phyloP scores from a whole-genome alignment of 2,329 filamentous ascomycete genomes.

The Verticillium isaacii region DNA sequence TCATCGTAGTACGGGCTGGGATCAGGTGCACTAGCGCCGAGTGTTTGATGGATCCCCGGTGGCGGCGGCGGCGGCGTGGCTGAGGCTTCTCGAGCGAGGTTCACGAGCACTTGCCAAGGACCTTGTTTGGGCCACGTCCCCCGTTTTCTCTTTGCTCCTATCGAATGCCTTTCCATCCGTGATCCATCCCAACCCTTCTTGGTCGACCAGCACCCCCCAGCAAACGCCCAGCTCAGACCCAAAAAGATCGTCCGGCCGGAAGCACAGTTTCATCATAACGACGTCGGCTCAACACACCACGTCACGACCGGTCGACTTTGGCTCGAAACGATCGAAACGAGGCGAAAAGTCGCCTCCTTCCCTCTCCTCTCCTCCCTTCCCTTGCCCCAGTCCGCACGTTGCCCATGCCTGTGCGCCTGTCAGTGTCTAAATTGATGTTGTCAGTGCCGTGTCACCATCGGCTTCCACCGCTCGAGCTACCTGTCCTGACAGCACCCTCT shows the following conservation, averaged over 20 bases:
- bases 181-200: no score
- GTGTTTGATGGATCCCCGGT: background rate
- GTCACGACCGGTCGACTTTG: background rate
- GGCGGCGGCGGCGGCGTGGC: background rate
- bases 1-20: background rate
- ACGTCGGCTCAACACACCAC: background rate
- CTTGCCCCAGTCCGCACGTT: no score
- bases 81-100: background rate
- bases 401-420: no score
- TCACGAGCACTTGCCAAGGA: background rate
- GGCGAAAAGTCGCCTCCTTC: no score
- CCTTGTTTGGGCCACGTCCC: background rate
- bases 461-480: no score
- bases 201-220: no score
- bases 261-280: background rate
- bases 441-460: no score
- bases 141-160: background rate
- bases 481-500: no score
- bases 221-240: background rate
- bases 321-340: no score
- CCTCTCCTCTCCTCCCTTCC: no score
- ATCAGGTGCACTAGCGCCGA: background rate
- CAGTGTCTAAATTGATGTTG: no score
- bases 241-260: background rate
- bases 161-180: background rate